Evolutionary conservation across 768 basidiomycete genomes (phyloP).

Genomic region (Coprinopsis strossmayeri): DNA sequence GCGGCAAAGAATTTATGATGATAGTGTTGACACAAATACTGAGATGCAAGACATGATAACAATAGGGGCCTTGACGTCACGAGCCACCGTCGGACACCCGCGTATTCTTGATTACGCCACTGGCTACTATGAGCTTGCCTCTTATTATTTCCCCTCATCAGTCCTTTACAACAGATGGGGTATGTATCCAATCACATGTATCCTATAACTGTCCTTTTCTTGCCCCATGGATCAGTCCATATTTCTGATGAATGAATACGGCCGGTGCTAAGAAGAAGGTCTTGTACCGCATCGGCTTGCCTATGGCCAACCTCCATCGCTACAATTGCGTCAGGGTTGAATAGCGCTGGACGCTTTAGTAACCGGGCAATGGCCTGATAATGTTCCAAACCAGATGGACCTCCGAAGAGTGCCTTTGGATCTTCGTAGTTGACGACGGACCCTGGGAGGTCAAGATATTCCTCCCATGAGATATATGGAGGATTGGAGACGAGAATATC

Average conservation of each 20-base stretch:
- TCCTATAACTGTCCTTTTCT: conserved; percentile 64
- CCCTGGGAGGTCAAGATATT: conserved; percentile 56
- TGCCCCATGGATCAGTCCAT: conserved; percentile 80
- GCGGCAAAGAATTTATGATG: not conserved
- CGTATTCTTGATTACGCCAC: no score
- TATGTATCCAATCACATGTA: conserved; percentile 26
- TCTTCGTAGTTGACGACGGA: conserved; percentile 81
- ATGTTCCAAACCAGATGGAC: conserved; percentile 53
- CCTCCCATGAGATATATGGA: conserved; percentile 71
- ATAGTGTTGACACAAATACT: no score
- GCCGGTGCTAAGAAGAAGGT: conserved; percentile 46
- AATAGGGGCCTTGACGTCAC: conserved; percentile 1
- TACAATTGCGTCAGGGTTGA: conserved; percentile 47
- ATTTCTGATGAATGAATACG: conserved; percentile 47
- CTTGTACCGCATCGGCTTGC: conserved; percentile 59
- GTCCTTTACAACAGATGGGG: not conserved
- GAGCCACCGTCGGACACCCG: not conserved
- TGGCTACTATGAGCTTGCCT: no score
- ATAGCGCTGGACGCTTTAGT: conserved; percentile 42
- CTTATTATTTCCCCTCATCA: no score
- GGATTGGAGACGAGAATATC: conserved; percentile 83
- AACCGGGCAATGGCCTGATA: conserved; percentile 67
- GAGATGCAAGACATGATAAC: no score
- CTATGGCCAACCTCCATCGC: conserved; percentile 76
- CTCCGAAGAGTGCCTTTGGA: conserved; percentile 73